phyloP scores from a whole-genome alignment of 1,139 yeast genomes.

The Pichia sp. region DNA sequence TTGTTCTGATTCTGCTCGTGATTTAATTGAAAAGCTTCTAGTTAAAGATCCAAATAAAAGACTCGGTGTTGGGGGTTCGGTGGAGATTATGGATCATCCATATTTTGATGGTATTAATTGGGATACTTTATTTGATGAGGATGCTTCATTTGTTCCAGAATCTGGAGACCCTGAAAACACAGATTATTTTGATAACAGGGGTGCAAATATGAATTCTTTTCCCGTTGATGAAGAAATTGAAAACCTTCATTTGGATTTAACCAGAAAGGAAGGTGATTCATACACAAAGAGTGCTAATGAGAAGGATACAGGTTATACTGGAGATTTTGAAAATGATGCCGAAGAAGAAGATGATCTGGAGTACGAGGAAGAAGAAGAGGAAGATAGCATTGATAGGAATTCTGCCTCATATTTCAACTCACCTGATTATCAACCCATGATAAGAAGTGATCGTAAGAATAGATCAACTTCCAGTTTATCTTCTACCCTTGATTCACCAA shows the following conservation, averaged over 20 bases:
- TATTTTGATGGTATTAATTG: conserved; percentile 72
- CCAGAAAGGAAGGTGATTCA: background rate
- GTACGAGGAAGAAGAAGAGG: conserved; percentile 11
- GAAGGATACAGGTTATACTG: conserved; percentile 13
- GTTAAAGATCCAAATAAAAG: conserved; percentile 58
- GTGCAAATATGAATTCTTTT: conserved; percentile 66
- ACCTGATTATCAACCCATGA: background rate
- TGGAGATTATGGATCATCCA: conserved; percentile 71
- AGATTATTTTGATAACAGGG: conserved; percentile 87
- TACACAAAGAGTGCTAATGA: conserved; percentile 18
- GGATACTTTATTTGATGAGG: conserved; percentile 66
- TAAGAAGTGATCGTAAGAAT: background rate
- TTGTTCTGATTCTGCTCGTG: conserved; percentile 66
- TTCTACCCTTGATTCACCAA: conserved; percentile 25
- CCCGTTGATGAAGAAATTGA: conserved; percentile 47
- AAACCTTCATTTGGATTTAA: conserved; percentile 14
- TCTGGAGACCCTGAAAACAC: conserved; percentile 81
- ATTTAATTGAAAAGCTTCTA: conserved; percentile 60
- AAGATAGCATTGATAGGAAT: background rate
- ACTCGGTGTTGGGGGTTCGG: conserved; percentile 71
- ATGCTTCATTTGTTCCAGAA: conserved; percentile 79
- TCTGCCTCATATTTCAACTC: background rate
- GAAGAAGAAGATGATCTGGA: conserved; percentile 17
- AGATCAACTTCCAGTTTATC: conserved; percentile 26
- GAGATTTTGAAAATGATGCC: conserved; percentile 13